phyloP scores from a whole-genome alignment of 2,329 filamentous ascomycete species.

The Hymenotorrendiella dingleyae region DNA sequence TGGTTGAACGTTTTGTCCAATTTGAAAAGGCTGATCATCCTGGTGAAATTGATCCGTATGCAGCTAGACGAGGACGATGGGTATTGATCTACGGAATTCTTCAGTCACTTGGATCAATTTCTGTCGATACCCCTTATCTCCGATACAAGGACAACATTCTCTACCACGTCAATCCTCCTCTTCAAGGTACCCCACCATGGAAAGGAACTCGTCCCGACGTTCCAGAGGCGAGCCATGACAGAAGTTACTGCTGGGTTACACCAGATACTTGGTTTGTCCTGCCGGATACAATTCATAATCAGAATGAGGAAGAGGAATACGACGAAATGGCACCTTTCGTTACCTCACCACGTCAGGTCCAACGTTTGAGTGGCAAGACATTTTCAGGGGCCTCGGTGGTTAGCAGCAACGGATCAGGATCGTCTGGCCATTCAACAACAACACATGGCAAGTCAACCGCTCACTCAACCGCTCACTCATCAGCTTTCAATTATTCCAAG shows the following conservation, averaged over 20 bases:
- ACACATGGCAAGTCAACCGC: too few relatives aligned
- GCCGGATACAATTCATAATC: too few relatives aligned
- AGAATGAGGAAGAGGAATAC: too few relatives aligned
- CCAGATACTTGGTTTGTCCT: constrained; percentile 20
- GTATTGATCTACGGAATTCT: constrained; percentile 54
- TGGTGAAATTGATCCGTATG: constrained; percentile 46
- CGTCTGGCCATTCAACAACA: constrained; percentile 6
- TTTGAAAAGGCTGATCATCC: constrained; percentile 51
- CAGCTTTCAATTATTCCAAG: not conserved
- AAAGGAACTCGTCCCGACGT: constrained; percentile 30
- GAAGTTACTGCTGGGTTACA: constrained; percentile 30
- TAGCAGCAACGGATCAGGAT: constrained; percentile 4
- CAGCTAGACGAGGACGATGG: constrained; percentile 54
- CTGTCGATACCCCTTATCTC: constrained; percentile 50
- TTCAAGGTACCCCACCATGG: constrained; percentile 53
- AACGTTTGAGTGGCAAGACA: not conserved
- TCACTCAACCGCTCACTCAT: constrained; percentile 9
- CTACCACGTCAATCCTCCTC: constrained; percentile 51
- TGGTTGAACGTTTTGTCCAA: constrained; percentile 49
- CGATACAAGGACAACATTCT: constrained; percentile 46
- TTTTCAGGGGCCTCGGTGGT: constrained; percentile 2
- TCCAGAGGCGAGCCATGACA: constrained; percentile 26
- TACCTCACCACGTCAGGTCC: too few relatives aligned
- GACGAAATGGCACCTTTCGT: too few relatives aligned
- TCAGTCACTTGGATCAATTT: constrained; percentile 53